Evolutionary conservation across 2,329 filamentous ascomycete genomes (phyloP).

Genomic region (Pseudogymnoascus sp.): DNA sequence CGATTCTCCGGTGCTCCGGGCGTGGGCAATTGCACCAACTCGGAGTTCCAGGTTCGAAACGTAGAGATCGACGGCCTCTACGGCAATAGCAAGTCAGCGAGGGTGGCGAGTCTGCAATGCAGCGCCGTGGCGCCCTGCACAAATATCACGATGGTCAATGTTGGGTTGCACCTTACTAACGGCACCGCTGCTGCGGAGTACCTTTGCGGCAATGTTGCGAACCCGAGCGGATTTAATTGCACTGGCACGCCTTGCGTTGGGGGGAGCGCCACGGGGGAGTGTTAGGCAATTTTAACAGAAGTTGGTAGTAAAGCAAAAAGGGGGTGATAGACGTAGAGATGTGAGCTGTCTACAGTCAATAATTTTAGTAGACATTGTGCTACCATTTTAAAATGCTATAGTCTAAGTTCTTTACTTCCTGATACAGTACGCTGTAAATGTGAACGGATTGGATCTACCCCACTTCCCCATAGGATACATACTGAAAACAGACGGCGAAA

Average conservation of each 20-base stretch:
- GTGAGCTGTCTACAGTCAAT: neutral
- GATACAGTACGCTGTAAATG: neutral
- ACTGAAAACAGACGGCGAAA: neutral
- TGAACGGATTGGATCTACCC: neutral
- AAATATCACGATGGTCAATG: conserved; percentile 19
- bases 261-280: conserved; percentile 4
- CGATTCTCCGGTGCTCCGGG: conserved; percentile 26
- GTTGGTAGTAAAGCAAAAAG: neutral
- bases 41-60: conserved; percentile 32
- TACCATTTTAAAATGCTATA: neutral
- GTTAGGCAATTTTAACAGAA: neutral
- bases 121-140: conserved; percentile 25
- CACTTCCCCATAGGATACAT: neutral
- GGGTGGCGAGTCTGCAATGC: conserved; percentile 27
- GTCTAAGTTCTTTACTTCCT: neutral
- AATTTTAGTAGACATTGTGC: neutral
- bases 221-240: conserved; percentile 21
- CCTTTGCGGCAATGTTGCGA: conserved; percentile 24
- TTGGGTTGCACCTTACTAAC: conserved; percentile 19
- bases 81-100: conserved; percentile 15
- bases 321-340: neutral
- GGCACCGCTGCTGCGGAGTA: conserved; percentile 19
- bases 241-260: conserved; percentile 16
- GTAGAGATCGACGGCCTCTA: conserved; percentile 20
- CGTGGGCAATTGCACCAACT: conserved; percentile 32